Conservation (phyloP, 768 basidiomycete genomes). For the Collybia nuda region DNA sequence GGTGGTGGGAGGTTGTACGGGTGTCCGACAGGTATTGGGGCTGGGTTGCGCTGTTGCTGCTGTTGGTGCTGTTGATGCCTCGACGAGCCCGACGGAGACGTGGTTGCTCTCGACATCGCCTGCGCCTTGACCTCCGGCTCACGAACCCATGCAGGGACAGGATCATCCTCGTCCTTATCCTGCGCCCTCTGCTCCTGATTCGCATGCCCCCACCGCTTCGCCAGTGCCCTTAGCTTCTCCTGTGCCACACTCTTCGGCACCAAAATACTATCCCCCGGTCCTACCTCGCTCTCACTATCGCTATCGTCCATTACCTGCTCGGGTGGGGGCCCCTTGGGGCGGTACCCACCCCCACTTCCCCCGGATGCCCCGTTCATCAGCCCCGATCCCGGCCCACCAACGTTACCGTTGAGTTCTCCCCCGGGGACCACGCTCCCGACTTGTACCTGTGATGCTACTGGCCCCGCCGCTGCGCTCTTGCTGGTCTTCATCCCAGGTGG, state of each 20-base stretch:
- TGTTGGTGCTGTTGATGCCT: constrained; percentile 9
- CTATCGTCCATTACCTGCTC: constrained; percentile 73
- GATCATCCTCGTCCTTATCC: constrained; percentile 16
- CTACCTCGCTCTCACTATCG: constrained; percentile 55
- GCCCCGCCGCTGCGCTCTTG: constrained; percentile 60
- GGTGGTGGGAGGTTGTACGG: constrained; percentile 75
- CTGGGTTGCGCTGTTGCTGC: constrained; percentile 20
- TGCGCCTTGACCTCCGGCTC: neutral
- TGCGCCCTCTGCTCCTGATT: constrained; percentile 13
- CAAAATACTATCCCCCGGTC: constrained; percentile 41
- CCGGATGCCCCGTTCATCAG: constrained; percentile 1
- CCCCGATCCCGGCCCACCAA: neutral
- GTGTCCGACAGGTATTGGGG: constrained; percentile 60
- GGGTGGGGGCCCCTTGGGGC: constrained; percentile 64
- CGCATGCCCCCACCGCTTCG: constrained; percentile 41
- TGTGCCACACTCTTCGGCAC: constrained; percentile 71
- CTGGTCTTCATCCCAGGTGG: constrained; percentile 40
- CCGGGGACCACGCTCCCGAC: constrained; percentile 25
- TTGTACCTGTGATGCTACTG: constrained; percentile 43
- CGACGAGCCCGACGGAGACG: neutral
- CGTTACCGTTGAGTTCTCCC: constrained; percentile 4
- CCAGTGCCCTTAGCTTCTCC: constrained; percentile 60
- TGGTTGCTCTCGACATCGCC: neutral
- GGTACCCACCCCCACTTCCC: constrained; percentile 42
- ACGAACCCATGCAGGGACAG: constrained; percentile 22